A percentile compares a stretch with the other conserved stretches of the same genome.
Conservation (phyloP, 495 filamentous ascomycete species). For the Xylaria grammica region DNA sequence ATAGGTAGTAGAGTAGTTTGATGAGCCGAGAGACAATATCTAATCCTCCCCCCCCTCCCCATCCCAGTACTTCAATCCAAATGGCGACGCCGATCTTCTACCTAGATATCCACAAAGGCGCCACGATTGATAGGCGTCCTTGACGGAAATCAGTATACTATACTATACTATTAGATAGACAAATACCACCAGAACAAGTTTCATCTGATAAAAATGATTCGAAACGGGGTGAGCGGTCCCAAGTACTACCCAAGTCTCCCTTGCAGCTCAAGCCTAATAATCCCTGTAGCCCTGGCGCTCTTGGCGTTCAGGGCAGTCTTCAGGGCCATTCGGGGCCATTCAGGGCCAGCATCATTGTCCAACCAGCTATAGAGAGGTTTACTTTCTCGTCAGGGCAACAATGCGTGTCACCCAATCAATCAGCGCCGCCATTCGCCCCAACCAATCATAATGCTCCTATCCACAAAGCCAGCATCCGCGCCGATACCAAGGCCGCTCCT, state of each 20-base stretch:
- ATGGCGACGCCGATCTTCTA: too few relatives aligned
- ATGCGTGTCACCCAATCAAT: slow-evolving; percentile 10
- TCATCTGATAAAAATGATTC: not conserved
- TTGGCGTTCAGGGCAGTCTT: not conserved
- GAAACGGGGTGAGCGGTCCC: not conserved
- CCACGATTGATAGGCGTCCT: too few relatives aligned
- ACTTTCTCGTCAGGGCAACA: slow-evolving; percentile 2
- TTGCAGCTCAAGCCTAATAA: not conserved
- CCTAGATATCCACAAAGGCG: too few relatives aligned
- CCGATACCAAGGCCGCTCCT: not conserved
- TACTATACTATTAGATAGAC: too few relatives aligned
- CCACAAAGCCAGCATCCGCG: not conserved
- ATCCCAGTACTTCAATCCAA: too few relatives aligned
- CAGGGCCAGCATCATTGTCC: not conserved
- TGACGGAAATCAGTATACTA: too few relatives aligned
- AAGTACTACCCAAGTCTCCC: not conserved
- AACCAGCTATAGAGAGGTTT: slow-evolving; percentile 1
- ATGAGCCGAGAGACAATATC: too few relatives aligned
- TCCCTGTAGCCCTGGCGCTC: not conserved
- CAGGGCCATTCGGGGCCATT: too few relatives aligned
- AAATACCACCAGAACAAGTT: too few relatives aligned
- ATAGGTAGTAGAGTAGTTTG: too few relatives aligned
- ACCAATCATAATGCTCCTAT: slow-evolving; percentile 1
- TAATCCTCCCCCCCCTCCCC: too few relatives aligned
- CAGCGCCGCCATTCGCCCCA: not conserved